A percentile compares a stretch with the other conserved stretches of the same genome.
These are phyloP conservation scores for Pleurotus citrinopileatus DNA, from an alignment of 768 basidiomycete genomes.

Conservation along the genomic window DNA sequence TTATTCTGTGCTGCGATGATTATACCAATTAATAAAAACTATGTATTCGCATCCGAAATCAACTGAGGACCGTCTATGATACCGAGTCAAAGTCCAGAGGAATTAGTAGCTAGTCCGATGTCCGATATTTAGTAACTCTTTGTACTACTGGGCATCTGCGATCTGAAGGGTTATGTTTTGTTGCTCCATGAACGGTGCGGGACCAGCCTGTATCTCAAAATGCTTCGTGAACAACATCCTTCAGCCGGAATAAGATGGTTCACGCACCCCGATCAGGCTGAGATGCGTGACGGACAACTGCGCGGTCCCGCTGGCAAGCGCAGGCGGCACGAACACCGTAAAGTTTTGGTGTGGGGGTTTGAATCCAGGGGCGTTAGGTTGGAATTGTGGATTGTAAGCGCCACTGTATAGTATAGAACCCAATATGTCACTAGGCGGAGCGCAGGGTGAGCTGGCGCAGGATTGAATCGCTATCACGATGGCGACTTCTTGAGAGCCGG, in stretches of 20 bases:
- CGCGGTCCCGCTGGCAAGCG: neutral
- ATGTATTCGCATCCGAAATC: no score
- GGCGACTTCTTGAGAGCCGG: slow-evolving; percentile 28
- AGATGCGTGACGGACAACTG: neutral
- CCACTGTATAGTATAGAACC: slow-evolving; percentile 29
- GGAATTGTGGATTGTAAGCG: slow-evolving; percentile 22
- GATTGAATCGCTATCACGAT: slow-evolving; percentile 27
- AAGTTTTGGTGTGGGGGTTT: slow-evolving; percentile 6
- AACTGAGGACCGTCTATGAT: no score
- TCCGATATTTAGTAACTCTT: neutral
- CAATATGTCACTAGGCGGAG: slow-evolving; percentile 16
- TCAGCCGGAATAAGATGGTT: neutral
- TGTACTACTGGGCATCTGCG: neutral
- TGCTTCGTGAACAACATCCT: neutral
- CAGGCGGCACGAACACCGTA: neutral
- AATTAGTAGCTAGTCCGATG: neutral
- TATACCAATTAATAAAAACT: no score
- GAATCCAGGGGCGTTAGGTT: slow-evolving; percentile 1
- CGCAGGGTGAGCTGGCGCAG: slow-evolving; percentile 20
- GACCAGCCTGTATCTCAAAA: no score
- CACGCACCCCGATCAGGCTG: neutral
- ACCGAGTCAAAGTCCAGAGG: neutral
- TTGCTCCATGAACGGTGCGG: neutral
- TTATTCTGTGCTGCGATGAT: no score
- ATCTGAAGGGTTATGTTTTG: neutral